Percentiles rank a stretch among this genome's conserved stretches.
Conservation (phyloP, 352 stramenopile genomes). For the Globisporangium okanoganense region DNA sequence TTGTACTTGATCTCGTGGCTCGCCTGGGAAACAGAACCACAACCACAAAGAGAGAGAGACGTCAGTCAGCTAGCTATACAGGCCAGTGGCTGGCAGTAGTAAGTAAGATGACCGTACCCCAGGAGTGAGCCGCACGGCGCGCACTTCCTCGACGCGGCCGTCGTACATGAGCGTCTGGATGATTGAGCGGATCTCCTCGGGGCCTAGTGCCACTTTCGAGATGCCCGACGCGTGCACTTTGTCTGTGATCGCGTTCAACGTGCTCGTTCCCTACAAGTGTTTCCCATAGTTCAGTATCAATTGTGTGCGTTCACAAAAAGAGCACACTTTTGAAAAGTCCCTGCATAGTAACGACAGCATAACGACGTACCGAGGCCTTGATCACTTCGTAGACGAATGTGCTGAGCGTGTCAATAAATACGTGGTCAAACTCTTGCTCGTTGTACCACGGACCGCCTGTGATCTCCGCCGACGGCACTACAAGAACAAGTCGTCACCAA, state of each 20-base stretch:
- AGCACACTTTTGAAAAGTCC: too few species aligned
- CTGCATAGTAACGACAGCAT: background rate
- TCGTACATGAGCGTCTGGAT: conserved; percentile 94
- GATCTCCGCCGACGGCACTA: conserved; percentile 96
- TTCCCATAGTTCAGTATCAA: background rate
- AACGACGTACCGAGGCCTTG: conserved; percentile 46
- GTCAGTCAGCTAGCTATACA: conserved; percentile 1
- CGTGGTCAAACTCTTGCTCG: conserved; percentile 98
- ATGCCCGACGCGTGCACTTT: conserved; percentile 89
- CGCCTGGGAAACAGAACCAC: conserved; percentile 24
- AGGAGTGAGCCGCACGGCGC: conserved; percentile 67
- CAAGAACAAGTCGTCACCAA: conserved; percentile 20
- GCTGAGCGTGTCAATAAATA: conserved; percentile 97
- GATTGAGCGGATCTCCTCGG: conserved; percentile 89
- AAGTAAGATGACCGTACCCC: conserved; percentile 39
- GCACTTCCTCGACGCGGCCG: conserved; percentile 87
- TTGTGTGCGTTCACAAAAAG: background rate
- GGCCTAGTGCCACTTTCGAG: conserved; percentile 88
- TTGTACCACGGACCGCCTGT: conserved; percentile 99
- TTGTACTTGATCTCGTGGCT: conserved; percentile 87
- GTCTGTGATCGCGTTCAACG: conserved; percentile 85
- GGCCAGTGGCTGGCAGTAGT: background rate
- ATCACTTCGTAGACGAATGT: conserved; percentile 94
- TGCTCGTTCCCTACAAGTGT: conserved; percentile 60
- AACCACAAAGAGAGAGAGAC: background rate